Percentiles rank a stretch among this genome's conserved stretches.
Conservation (phyloP, 2,329 filamentous ascomycete species). For the Pseudopithomyces chartarum region DNA sequence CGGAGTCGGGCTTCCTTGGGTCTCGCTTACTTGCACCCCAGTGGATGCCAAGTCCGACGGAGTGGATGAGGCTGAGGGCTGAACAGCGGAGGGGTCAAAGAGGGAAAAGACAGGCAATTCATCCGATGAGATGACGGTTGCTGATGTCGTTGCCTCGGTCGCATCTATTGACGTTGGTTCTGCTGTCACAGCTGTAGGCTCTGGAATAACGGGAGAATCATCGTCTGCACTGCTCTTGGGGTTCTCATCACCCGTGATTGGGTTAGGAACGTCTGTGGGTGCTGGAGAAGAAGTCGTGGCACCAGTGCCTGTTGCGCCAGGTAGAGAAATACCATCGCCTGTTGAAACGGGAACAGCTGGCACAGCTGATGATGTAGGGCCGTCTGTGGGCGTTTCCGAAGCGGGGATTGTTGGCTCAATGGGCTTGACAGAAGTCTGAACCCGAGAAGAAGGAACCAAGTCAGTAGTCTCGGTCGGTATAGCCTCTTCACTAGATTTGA, state of each 20-base stretch:
- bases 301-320: conserved; percentile 14
- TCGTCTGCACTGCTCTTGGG: not conserved
- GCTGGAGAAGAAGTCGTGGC: not conserved
- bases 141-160: not conserved
- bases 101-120: conserved; percentile 3
- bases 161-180: not conserved
- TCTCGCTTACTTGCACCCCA: conserved; percentile 15
- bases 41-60: conserved; percentile 11
- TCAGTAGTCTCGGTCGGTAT: conserved; percentile 8
- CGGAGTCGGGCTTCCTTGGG: conserved; percentile 8
- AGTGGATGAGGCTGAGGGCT: conserved; percentile 4
- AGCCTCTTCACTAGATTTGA: not conserved
- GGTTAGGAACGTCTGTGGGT: not conserved
- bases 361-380: not conserved
- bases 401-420: conserved; percentile 2
- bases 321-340: conserved; percentile 8
- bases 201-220: not conserved
- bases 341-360: not conserved
- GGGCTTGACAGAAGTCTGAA: not conserved
- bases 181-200: not conserved
- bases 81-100: conserved; percentile 3
- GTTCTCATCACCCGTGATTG: not conserved
- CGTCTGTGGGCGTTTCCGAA: conserved; percentile 6
- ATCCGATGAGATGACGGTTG: not conserved
- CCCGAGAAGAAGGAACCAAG: not conserved